Base-by-base conservation (phyloP, 192 early-diverging fungal species). In the Hyaloraphidium curvatum region DNA sequence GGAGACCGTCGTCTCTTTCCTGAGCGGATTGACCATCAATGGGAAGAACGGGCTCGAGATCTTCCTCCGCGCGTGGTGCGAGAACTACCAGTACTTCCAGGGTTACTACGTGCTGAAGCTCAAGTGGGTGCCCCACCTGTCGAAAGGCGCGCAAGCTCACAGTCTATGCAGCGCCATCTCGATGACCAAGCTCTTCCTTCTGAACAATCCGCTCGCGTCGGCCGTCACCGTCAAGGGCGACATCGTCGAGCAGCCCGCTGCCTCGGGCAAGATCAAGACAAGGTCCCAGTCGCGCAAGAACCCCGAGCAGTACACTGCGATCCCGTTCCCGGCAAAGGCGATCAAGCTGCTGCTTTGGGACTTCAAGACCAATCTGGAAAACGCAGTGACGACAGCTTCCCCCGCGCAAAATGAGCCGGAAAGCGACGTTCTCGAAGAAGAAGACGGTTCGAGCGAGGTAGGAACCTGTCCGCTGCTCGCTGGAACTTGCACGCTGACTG, bases 31-130 rank as follows among this genome's bases (percentile, higher is more conserved):
- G 19, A 59, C 68, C n/a, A 64, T 87, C 27, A 65, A 72, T 31
- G 76, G 73, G 3, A 66, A 65, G 21, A 77, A 67, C 41, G 91
- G 87, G 2, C 61, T 96, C 33, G 74, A 82, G 11, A 67, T 90
- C 23, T 65, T 96, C 29, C 65, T 93, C 51, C 62, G 61, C 11
- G 61, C 70, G 1, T 96, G 91, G 91, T 77, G 78, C 59, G 85
- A 82, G n/a, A 76, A 85, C 62, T 84, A 83, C 55, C 65, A 73
- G 26, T 79, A 81, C 56, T 80, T 93, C 53, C 76, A 75, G 30
- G 91, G 91, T 16, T 81, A 80, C 50, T 89, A 86, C 54, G 76
- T 64, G 50, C 72, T 80, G 61, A 95, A 91, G 71, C 63, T 84
- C 63, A 80, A 76, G 80, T 82, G 62, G 52, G 55, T 37, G 7